Conservation (phyloP, 495 filamentous ascomycete genomes). For the Poronia punctata region DNA sequence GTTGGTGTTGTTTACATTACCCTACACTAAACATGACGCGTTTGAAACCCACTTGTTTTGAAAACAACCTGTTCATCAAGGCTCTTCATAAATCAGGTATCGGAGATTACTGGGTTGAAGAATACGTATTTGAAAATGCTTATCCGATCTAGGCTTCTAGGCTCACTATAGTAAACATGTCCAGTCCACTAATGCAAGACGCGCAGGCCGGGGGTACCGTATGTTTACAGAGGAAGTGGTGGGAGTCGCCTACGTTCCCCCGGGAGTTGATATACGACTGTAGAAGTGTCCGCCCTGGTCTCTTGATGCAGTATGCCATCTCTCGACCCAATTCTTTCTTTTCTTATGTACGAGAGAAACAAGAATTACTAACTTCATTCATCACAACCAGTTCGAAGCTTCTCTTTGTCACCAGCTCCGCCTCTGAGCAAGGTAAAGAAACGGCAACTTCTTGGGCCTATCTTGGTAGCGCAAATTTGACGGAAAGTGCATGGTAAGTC, state of each 20-base stretch:
- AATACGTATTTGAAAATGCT: too few relatives aligned
- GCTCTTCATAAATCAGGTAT: too few relatives aligned
- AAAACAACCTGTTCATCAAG: too few relatives aligned
- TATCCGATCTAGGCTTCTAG: too few relatives aligned
- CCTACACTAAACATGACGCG: too few relatives aligned
- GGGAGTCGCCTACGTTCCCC: conserved; percentile 59
- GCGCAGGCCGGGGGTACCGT: conserved; percentile 65
- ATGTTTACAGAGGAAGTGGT: conserved; percentile 66
- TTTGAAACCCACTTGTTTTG: neutral
- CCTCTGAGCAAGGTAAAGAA: conserved; percentile 5
- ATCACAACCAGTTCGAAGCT: too few relatives aligned
- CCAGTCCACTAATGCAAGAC: conserved; percentile 2
- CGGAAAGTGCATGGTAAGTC: conserved; percentile 81
- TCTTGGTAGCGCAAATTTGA: conserved; percentile 86
- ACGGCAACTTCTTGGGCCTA: conserved; percentile 70
- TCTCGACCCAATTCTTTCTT: too few relatives aligned
- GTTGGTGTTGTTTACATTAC: too few relatives aligned
- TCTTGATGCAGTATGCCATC: conserved; percentile 95
- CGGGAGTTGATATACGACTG: conserved; percentile 65
- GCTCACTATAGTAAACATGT: neutral
- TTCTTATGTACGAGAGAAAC: too few relatives aligned
- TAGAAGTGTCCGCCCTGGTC: conserved; percentile 52
- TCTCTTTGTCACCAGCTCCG: conserved; percentile 54
- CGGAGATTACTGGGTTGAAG: too few relatives aligned
- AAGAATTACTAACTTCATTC: too few relatives aligned